A percentile compares a stretch with the other conserved stretches of the same genome.
phyloP scores from a whole-genome alignment of 805 yeast species.

The Scheffersomyces ergatensis region DNA sequence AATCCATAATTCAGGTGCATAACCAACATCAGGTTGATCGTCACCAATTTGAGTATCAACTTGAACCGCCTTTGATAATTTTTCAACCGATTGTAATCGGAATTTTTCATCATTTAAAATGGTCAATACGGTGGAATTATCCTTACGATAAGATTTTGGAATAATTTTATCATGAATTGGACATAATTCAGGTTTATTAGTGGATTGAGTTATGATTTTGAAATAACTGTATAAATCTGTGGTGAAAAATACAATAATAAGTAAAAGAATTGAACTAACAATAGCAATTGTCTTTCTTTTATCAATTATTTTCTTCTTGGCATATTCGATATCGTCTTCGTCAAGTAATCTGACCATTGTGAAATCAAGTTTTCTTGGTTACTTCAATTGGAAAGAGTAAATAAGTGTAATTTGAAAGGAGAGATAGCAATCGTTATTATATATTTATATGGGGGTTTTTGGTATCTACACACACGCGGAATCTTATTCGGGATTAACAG shows the following conservation, averaged over 20 bases:
- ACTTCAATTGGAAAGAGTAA: no score
- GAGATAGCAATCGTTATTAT: no score
- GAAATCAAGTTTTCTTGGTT: no score
- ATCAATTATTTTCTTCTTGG: background rate
- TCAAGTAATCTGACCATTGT: background rate
- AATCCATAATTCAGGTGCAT: constrained; percentile 51
- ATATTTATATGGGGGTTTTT: no score
- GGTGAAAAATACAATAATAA: constrained; percentile 12
- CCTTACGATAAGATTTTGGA: constrained; percentile 23
- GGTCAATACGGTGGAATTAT: constrained; percentile 25
- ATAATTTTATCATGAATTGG: constrained; percentile 17
- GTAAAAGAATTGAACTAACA: background rate
- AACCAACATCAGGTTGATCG: constrained; percentile 42
- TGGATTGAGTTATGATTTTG: constrained; percentile 12
- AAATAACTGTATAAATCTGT: constrained; percentile 13
- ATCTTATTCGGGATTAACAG: no score
- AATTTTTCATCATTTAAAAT: constrained; percentile 22
- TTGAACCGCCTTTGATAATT: constrained; percentile 55
- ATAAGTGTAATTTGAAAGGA: no score
- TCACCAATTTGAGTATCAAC: constrained; percentile 66
- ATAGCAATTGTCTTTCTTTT: constrained; percentile 2
- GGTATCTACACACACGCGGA: no score
- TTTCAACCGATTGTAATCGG: constrained; percentile 33
- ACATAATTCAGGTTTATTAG: constrained; percentile 12
- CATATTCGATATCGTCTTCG: background rate